Percentiles rank a stretch among this genome's conserved stretches.
Evolutionary conservation across 2,329 filamentous ascomycete genomes (phyloP).

Genomic region (Aspergillus brunneoviolaceus): DNA sequence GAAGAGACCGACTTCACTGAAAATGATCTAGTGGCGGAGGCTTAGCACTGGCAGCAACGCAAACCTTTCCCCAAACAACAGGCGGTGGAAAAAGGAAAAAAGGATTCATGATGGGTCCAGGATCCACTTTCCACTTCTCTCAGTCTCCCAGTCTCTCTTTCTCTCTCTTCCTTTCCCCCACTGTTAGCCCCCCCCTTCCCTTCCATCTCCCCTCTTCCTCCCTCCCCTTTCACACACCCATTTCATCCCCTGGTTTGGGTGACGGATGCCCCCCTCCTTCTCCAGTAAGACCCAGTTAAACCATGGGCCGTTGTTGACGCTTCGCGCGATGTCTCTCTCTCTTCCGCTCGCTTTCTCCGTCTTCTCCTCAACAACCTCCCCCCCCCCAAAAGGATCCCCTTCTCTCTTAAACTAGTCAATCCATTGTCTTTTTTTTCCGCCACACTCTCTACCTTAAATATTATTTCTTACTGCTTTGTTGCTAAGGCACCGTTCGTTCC

Average conservation of each 20-base stretch:
- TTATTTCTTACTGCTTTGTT: constrained; percentile 18
- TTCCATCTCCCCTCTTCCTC: constrained; percentile 6
- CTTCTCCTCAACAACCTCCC: constrained; percentile 1
- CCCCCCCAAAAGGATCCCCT: neutral
- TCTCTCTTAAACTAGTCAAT: neutral
- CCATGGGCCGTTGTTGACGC: constrained; percentile 20
- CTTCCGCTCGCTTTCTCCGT: constrained; percentile 11
- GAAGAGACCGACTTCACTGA: neutral
- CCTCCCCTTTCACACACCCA: constrained; percentile 1
- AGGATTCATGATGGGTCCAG: too few relatives aligned
- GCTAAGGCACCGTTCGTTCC: constrained; percentile 23
- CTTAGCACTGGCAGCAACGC: constrained; percentile 20
- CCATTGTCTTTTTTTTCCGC: neutral
- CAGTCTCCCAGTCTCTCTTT: neutral
- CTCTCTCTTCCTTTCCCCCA: neutral
- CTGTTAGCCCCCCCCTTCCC: neutral
- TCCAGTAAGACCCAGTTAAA: constrained; percentile 1
- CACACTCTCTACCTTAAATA: constrained; percentile 3
- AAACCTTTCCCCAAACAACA: constrained; percentile 6
- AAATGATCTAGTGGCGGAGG: constrained; percentile 17
- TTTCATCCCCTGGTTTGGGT: constrained; percentile 5
- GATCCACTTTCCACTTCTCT: neutral
- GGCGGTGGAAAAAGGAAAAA: neutral
- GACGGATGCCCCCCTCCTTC: constrained; percentile 2
- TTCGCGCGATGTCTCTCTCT: constrained; percentile 15